Conservation (phyloP, 371 early-diverging fungal species). For the Basidiobolus meristosporus region DNA sequence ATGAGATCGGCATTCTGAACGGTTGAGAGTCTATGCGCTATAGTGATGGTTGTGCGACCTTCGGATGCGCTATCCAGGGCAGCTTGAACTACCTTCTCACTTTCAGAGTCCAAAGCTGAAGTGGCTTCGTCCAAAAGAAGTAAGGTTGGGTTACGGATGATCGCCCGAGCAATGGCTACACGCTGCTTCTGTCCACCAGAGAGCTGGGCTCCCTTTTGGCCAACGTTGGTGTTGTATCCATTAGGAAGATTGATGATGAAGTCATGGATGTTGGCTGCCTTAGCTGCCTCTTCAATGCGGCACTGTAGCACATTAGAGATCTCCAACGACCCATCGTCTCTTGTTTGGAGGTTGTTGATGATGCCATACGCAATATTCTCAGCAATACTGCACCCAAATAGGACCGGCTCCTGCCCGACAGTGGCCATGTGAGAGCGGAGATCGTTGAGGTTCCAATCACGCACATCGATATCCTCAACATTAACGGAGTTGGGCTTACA, state of each 20-base stretch:
- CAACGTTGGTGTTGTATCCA: conserved; percentile 53
- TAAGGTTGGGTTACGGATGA: conserved; percentile 65
- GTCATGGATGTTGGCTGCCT: conserved; percentile 41
- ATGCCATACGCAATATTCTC: conserved; percentile 62
- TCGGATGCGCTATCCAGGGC: conserved; percentile 59
- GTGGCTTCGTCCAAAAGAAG: conserved; percentile 95
- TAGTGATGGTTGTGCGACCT: conserved; percentile 43
- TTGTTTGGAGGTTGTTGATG: conserved; percentile 21
- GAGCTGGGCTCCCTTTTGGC: conserved; percentile 35
- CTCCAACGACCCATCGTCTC: too few relatives aligned
- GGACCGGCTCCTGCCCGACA: conserved; percentile 72
- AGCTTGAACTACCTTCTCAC: conserved; percentile 76
- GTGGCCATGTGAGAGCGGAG: conserved; percentile 46
- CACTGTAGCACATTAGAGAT: too few relatives aligned
- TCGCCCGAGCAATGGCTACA: conserved; percentile 27
- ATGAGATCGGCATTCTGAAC: conserved; percentile 61
- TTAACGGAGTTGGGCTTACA: conserved; percentile 36
- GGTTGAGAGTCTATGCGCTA: conserved; percentile 51
- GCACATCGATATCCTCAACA: conserved; percentile 45
- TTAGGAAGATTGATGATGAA: conserved; percentile 32
- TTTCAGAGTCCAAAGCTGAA: conserved; percentile 74
- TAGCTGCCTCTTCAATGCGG: conserved; percentile 25
- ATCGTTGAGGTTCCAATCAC: conserved; percentile 24
- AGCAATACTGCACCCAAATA: conserved; percentile 57
- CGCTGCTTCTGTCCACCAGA: conserved; percentile 41